Percentiles rank a stretch among this genome's conserved stretches.
These are phyloP conservation scores for Dendrostoma leiphaemia DNA, from an alignment of 2,329 filamentous ascomycete species.

Conservation along the genomic window DNA sequence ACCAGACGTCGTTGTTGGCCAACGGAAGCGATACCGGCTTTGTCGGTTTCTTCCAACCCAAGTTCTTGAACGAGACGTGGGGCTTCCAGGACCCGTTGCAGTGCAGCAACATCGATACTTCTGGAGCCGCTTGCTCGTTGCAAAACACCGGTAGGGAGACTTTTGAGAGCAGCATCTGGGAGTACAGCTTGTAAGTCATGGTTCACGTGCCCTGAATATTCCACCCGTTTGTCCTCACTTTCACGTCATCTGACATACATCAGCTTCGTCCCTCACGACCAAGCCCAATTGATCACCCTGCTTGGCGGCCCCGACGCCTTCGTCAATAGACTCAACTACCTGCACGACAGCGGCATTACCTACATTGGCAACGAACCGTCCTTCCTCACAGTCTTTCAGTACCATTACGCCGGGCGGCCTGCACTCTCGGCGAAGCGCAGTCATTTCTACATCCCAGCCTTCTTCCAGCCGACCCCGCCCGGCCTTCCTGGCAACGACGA, in stretches of 20 bases:
- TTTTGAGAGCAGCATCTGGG: slow-evolving; percentile 70
- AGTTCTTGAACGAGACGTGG: slow-evolving; percentile 66
- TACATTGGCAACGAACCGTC: slow-evolving; percentile 58
- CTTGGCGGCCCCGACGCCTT: slow-evolving; percentile 61
- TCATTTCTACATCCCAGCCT: slow-evolving; percentile 64
- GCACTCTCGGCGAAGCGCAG: slow-evolving; percentile 51
- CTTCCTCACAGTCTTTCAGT: slow-evolving; percentile 65
- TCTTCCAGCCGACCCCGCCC: slow-evolving; percentile 56
- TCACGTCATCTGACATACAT: not conserved
- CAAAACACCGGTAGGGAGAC: slow-evolving; percentile 64
- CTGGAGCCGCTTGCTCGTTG: slow-evolving; percentile 55
- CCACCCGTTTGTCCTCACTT: not conserved
- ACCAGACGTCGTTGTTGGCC: slow-evolving; percentile 52
- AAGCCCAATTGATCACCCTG: slow-evolving; percentile 51
- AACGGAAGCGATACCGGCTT: slow-evolving; percentile 60
- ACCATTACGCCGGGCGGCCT: slow-evolving; percentile 67
- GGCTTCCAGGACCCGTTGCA: slow-evolving; percentile 65
- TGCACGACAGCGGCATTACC: slow-evolving; percentile 62
- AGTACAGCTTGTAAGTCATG: slow-evolving; percentile 62
- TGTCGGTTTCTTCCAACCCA: slow-evolving; percentile 68
- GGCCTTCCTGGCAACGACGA: slow-evolving; percentile 72
- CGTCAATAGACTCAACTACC: slow-evolving; percentile 57
- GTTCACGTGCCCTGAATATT: too few species aligned
- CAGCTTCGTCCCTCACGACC: slow-evolving; percentile 53
- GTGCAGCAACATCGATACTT: slow-evolving; percentile 54